phyloP scores from a whole-genome alignment of 495 filamentous ascomycete genomes.

The Daldinia vernicosa region DNA sequence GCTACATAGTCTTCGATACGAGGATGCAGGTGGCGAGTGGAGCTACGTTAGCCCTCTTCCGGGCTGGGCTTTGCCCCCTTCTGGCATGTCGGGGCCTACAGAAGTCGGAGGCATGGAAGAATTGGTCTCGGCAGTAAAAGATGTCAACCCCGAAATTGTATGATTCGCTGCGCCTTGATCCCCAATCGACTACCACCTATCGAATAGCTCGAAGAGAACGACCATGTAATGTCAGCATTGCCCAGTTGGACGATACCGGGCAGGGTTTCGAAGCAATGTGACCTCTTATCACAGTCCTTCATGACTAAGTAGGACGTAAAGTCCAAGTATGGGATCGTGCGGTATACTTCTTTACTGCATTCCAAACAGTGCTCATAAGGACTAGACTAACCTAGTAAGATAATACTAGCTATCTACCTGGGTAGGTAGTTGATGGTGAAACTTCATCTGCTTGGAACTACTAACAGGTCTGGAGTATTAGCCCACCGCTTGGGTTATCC shows the following conservation, averaged over 20 bases:
- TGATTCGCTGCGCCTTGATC: not conserved
- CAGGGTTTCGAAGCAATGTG: not conserved
- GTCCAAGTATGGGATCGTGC: not conserved
- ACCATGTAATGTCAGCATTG: not conserved
- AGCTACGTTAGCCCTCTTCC: slow-evolving; percentile 86
- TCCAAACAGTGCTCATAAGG: not conserved
- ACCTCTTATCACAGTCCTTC: not conserved
- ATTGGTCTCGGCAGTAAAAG: slow-evolving; percentile 57
- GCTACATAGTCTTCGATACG: slow-evolving; percentile 89
- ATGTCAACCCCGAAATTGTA: slow-evolving; percentile 45
- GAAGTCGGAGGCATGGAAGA: slow-evolving; percentile 64
- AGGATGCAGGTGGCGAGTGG: slow-evolving; percentile 82
- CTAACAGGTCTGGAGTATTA: not conserved
- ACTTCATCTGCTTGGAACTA: not conserved
- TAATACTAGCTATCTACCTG: not conserved
- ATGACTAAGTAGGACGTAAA: not conserved
- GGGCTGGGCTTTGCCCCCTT: slow-evolving; percentile 83
- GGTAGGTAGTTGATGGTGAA: not conserved
- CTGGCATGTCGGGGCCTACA: slow-evolving; percentile 65
- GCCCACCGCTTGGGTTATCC: too few species aligned
- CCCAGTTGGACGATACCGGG: not conserved
- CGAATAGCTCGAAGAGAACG: not conserved
- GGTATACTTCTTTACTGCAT: not conserved
- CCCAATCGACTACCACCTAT: not conserved
- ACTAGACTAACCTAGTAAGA: not conserved